Base-by-base conservation (phyloP, 345 rosid genomes). In the Lepidium sativum region DNA sequence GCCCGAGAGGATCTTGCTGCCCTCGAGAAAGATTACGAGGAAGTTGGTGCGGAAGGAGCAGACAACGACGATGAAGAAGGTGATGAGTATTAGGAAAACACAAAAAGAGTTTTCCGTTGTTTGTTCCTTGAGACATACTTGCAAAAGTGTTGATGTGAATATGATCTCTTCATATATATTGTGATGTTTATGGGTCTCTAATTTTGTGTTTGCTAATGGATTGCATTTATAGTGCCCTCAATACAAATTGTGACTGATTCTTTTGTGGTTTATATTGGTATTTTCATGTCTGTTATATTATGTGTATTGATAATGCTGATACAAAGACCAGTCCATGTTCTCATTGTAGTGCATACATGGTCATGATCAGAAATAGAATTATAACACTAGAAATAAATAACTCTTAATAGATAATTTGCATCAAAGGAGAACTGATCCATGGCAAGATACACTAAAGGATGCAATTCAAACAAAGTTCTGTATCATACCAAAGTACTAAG, bases 1-100 rank as follows among this genome's bases (percentile, higher is more conserved):
- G 96, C 96, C 49, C 86, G 96, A 33, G 92, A 88, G 68, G 96
- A 86, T 75, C 90, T 88, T 18, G 90, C 96, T 48, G 89, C 96
- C 37, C 89, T 88, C 1, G 92, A 88, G 79, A 88, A 88, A 69
- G 92, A 88, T 70, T 88, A 86, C 0, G 92, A 86, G 82, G 96
- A 88, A 75, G 92, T 88, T 29, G 90, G 92, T 25, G 92, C 81
- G 13, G 92, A 88, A 25, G 92, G 85, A 11, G 81, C 10, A 1
- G 92, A 79, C 16, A 80, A 85, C 17, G 84, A 73, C 1, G 89
- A 23, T 23, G 25, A 73, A 44, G 85, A 60, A 27, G 92, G 82
- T 32, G 89, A 81, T 27, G 80, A 80, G 52, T 86, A 71, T 69
- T 55, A 73, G 53, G 8, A 58, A 40, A 11, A 58, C 21, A 9